A percentile compares a stretch with the other conserved stretches of the same genome.
These are phyloP conservation scores for Trypanosoma avium DNA, from an alignment of 208 protist species.

Conservation along the genomic window DNA sequence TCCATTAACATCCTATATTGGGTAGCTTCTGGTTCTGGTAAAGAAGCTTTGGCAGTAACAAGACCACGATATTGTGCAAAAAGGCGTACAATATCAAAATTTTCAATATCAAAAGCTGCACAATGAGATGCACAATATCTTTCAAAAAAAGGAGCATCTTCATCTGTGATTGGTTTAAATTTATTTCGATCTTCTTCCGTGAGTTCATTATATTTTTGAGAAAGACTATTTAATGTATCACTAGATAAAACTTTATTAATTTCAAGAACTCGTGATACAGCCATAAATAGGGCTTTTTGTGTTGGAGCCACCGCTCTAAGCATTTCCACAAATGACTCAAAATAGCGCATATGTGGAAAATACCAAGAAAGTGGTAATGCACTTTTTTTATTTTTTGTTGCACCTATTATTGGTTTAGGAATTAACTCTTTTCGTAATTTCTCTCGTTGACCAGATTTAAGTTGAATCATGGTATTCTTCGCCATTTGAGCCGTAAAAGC, in stretches of 20 bases:
- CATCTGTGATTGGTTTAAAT: conserved; percentile 69
- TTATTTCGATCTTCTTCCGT: conserved; percentile 29
- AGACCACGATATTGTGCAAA: conserved; percentile 64
- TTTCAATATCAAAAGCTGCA: conserved; percentile 35
- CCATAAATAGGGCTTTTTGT: conserved; percentile 42
- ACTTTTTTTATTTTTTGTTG: background rate
- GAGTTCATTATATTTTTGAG: conserved; percentile 40
- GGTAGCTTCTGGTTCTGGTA: conserved; percentile 20
- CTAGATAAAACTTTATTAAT: conserved; percentile 23
- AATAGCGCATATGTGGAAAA: conserved; percentile 65
- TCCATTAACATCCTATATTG: conserved; percentile 54
- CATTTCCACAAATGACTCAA: conserved; percentile 84
- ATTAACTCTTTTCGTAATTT: conserved; percentile 34
- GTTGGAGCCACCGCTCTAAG: conserved; percentile 68
- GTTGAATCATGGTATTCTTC: conserved; percentile 42
- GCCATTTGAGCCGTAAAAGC: conserved; percentile 49
- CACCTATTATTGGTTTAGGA: background rate
- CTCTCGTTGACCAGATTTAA: conserved; percentile 31
- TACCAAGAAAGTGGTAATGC: conserved; percentile 19
- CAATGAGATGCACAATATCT: conserved; percentile 64
- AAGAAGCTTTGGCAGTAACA: conserved; percentile 16
- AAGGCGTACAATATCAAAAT: conserved; percentile 69
- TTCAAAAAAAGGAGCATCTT: conserved; percentile 63
- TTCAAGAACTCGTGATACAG: conserved; percentile 33
- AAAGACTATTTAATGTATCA: conserved; percentile 25